phyloP scores from a whole-genome alignment of 75 land plant genomes.

The Gnetum montanum region DNA sequence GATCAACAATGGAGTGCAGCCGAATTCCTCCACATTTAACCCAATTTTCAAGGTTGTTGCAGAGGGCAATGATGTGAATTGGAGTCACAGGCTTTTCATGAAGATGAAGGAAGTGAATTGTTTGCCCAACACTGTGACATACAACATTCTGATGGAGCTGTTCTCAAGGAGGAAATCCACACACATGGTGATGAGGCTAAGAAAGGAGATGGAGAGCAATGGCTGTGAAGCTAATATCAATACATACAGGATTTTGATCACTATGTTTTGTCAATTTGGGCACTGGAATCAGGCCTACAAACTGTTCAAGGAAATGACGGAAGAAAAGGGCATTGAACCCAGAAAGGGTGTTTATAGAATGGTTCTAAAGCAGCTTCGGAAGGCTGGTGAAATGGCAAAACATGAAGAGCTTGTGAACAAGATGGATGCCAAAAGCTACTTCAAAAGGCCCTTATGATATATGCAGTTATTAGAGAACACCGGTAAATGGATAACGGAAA shows the following conservation, averaged over 20 bases:
- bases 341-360: constrained; percentile 29
- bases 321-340: constrained; percentile 56
- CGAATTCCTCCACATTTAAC: constrained; percentile 50
- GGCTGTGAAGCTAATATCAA: constrained; percentile 74
- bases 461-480: too few relatives aligned
- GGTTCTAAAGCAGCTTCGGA: constrained; percentile 51
- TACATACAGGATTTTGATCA: constrained; percentile 58
- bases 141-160: constrained; percentile 69
- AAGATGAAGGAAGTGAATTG: constrained; percentile 54
- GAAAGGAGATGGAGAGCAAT: constrained; percentile 61
- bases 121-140: constrained; percentile 59
- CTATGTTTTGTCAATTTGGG: constrained; percentile 47
- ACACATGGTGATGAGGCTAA: constrained; percentile 63
- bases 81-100: constrained; percentile 34
- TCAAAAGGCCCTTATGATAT: constrained; percentile 14
- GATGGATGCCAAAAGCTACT: constrained; percentile 51
- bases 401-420: constrained; percentile 66
- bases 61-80: constrained; percentile 38
- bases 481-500: not conserved
- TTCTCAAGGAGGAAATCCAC: constrained; percentile 45
- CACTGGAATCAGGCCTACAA: constrained; percentile 56
- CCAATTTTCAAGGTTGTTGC: constrained; percentile 36
- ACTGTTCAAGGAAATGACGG: constrained; percentile 56
- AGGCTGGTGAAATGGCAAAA: constrained; percentile 53
- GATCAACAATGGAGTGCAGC: constrained; percentile 41